Base-by-base conservation (phyloP, 1,139 yeast genomes). In the Pneumocystis oryctolagi region DNA sequence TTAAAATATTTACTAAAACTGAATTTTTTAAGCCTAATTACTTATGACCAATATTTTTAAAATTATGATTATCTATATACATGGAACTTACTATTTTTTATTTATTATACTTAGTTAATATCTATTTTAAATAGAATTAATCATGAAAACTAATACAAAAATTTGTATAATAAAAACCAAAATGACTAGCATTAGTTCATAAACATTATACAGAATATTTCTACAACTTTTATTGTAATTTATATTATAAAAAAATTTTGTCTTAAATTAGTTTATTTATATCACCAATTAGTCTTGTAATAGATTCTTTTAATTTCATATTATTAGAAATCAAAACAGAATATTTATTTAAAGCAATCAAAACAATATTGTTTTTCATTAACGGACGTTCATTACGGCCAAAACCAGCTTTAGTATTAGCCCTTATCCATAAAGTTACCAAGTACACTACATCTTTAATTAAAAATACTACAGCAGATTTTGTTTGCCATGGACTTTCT, bases 401-500 rank as follows among this genome's bases (percentile, higher is more conserved):
- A 37, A 59, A 31, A 37, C 63, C 64, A 25, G 62, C 60, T 59
- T 40, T 61, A 28, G 61, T 30, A 39, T 62, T 53, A 18, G 60
- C 64, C 8, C 37, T 53, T 18, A 39, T 31, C 63, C 63, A 61
- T 61, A 37, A 37, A 40, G 59, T 37, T 57, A 39, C 14, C 16
- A 39, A 35, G 12, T 57, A 16, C 25, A 37, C 39, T 16, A 60
- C 59, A 16, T 65, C 66, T 14, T 59, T 60, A 6, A 61, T 58
- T 37, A 65, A 62, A 55, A 59, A 53, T 5, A 56, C 16, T 16
- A 64, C 57, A 25, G 64, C 63, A 34, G 62, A 59, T 61, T 65
- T 65, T 30, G 62, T 60, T 35, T 65, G 66, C 65, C 65, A 65
- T 12, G 77, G 77, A 60, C 66, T 69, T 60, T 74, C 76, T 25